Conservation (phyloP, 805 yeast species). For the Starmera caribaea region DNA sequence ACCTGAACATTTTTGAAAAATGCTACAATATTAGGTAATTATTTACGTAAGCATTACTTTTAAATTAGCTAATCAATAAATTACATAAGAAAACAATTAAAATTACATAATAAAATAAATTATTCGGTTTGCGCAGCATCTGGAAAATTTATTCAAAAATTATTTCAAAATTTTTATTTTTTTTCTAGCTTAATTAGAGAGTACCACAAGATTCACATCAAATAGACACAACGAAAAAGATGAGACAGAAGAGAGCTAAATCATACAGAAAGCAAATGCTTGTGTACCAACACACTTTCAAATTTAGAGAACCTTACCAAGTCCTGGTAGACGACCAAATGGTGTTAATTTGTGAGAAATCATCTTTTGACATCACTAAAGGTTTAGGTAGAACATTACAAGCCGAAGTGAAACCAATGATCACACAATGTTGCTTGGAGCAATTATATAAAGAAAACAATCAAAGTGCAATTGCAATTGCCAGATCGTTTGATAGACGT, state of each 20-base stretch:
- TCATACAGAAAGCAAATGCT: constrained; percentile 89
- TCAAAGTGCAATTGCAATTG: constrained; percentile 70
- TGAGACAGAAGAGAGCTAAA: constrained; percentile 97
- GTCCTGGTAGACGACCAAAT: constrained; percentile 77
- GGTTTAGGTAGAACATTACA: constrained; percentile 78
- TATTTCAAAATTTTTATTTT: no score
- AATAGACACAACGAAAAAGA: constrained; percentile 24
- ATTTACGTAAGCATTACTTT: no score
- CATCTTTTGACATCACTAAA: constrained; percentile 71
- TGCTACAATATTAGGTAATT: no score
- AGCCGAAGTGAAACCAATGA: constrained; percentile 79
- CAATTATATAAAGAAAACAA: constrained; percentile 64
- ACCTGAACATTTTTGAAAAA: neutral
- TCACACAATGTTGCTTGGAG: constrained; percentile 93
- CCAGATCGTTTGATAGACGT: constrained; percentile 82
- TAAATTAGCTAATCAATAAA: no score
- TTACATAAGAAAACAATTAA: no score
- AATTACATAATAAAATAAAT: no score
- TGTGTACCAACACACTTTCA: constrained; percentile 75
- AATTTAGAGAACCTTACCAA: constrained; percentile 91
- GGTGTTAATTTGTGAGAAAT: constrained; percentile 51
- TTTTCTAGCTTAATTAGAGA: no score
- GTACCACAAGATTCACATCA: no score
- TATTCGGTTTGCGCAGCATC: constrained; percentile 30
- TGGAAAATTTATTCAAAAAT: no score